Conservation (phyloP, 1,284 basidiomycete genomes). For the Fomitiporia mediterranea region DNA sequence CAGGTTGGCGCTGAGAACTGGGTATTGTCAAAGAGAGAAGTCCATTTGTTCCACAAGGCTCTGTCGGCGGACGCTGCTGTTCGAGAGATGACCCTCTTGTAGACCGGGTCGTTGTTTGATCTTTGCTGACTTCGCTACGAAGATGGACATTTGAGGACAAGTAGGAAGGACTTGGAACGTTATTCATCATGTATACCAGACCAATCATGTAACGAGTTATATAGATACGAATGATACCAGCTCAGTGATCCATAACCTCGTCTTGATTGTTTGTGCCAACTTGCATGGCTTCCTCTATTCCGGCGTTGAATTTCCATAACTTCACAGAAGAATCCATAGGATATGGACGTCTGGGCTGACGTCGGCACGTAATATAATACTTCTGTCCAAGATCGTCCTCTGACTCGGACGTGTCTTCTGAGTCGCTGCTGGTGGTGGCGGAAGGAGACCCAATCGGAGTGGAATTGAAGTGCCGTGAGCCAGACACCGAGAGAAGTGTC, state of each 20-base stretch:
- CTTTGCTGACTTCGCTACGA: background rate
- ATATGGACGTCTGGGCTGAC: constrained; percentile 6
- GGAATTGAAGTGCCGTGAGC: constrained; percentile 20
- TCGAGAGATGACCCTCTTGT: background rate
- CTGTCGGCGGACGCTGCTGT: background rate
- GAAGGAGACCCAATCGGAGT: background rate
- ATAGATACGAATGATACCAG: background rate
- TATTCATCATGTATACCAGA: background rate
- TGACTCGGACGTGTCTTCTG: constrained; percentile 4
- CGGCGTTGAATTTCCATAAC: constrained; percentile 13
- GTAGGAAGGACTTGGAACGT: background rate
- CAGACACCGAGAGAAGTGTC: constrained; percentile 19
- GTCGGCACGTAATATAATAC: background rate
- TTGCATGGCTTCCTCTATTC: background rate
- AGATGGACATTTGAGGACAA: background rate
- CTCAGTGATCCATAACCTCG: background rate
- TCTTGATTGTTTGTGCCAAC: background rate
- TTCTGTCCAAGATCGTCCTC: background rate
- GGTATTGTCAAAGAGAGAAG: background rate
- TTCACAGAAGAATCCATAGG: constrained; percentile 17
- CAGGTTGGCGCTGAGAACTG: background rate
- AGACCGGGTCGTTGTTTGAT: background rate
- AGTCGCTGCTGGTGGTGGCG: background rate
- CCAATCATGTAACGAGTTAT: background rate
- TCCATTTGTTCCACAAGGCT: background rate